phyloP scores from a whole-genome alignment of 2,329 filamentous ascomycete genomes.

The Penicillium sclerotigenum region DNA sequence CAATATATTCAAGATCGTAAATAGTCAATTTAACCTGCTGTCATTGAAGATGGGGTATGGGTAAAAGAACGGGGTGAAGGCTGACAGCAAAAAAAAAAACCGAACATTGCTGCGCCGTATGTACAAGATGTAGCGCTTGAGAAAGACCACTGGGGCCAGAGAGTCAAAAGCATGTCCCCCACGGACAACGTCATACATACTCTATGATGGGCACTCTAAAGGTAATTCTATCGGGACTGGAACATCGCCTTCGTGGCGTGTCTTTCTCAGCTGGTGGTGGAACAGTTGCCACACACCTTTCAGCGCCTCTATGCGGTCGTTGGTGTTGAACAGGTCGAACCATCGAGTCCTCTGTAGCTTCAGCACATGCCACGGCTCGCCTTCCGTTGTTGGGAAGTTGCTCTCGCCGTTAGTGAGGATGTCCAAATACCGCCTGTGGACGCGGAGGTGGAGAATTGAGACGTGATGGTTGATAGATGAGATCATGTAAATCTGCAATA shows the following conservation, averaged over 20 bases:
- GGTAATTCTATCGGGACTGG: neutral
- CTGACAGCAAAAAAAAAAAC: neutral
- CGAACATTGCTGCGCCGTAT: conserved; percentile 8
- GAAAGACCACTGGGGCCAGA: neutral
- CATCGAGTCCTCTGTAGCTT: conserved; percentile 55
- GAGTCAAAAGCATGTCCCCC: neutral
- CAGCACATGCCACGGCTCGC: conserved; percentile 51
- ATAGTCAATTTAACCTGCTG: neutral
- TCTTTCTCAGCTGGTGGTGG: conserved; percentile 49
- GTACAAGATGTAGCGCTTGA: conserved; percentile 17
- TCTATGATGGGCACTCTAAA: neutral
- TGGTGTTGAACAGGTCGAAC: conserved; percentile 56
- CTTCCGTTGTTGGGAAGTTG: conserved; percentile 23
- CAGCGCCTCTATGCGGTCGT: conserved; percentile 56
- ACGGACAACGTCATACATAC: neutral
- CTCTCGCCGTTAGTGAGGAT: conserved; percentile 49
- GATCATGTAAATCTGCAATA: conserved; percentile 56
- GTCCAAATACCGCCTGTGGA: conserved; percentile 57
- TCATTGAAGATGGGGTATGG: conserved; percentile 11
- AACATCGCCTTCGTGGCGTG: conserved; percentile 7
- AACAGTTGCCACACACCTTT: conserved; percentile 58
- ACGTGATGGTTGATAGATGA: conserved; percentile 63
- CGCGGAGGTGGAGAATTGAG: conserved; percentile 56
- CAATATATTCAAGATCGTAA: neutral
- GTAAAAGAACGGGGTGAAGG: neutral